These are phyloP conservation scores for Macaranga tanarius DNA, from an alignment of 441 rosid species.

Conservation along the genomic window DNA sequence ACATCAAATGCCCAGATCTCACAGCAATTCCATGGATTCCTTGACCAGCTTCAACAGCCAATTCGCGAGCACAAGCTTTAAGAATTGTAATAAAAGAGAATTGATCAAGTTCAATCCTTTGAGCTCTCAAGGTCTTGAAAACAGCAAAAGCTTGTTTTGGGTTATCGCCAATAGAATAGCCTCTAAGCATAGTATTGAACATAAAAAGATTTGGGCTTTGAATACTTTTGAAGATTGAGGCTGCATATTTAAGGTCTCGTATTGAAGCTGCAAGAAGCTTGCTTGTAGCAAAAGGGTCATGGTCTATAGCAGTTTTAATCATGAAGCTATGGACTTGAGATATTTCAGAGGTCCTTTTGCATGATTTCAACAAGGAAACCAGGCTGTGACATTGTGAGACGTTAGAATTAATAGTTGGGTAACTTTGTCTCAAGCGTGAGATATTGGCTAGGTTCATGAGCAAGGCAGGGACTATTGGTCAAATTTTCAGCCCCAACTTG, in stretches of 20 bases:
- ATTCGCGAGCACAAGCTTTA: conserved; percentile 47
- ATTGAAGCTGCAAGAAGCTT: conserved; percentile 61
- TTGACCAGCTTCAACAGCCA: conserved; percentile 31
- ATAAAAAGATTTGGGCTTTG: conserved; percentile 53
- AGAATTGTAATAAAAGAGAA: conserved; percentile 59
- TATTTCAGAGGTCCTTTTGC: conserved; percentile 35
- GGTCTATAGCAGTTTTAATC: conserved; percentile 53
- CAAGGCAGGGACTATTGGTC: not conserved
- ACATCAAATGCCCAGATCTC: conserved; percentile 47
- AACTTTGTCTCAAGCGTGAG: conserved; percentile 28
- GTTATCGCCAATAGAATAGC: conserved; percentile 46
- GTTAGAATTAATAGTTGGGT: conserved; percentile 8
- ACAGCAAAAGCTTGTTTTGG: conserved; percentile 46
- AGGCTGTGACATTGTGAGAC: conserved; percentile 24
- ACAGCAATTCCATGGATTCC: conserved; percentile 53
- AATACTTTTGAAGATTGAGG: conserved; percentile 46
- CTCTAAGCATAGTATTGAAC: conserved; percentile 62
- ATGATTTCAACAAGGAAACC: conserved; percentile 35
- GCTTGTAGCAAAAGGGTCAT: conserved; percentile 49
- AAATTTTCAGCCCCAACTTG: too few species aligned
- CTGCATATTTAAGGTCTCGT: conserved; percentile 46
- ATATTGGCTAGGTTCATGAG: conserved; percentile 33
- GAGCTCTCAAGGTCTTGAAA: conserved; percentile 55
- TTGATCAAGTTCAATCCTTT: conserved; percentile 43
- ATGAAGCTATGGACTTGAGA: conserved; percentile 53